Evolutionary conservation across 208 protist genomes (phyloP).

Genomic region (Herpetomonas tarakana): DNA sequence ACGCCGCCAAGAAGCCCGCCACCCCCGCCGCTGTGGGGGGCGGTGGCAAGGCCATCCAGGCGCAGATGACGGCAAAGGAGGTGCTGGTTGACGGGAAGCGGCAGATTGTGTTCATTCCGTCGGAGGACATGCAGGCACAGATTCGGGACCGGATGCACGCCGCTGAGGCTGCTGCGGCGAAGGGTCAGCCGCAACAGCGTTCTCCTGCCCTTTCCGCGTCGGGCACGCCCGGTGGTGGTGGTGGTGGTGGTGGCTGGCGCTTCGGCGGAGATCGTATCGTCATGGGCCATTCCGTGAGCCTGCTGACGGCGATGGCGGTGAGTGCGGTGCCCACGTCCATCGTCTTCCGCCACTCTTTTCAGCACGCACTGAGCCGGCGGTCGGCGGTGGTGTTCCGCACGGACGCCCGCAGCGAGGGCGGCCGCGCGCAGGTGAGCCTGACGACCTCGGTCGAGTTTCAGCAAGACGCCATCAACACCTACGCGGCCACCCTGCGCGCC

Average conservation of each 20-base stretch:
- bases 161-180: not conserved
- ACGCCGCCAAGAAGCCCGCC: not conserved
- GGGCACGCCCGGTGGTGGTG: not conserved
- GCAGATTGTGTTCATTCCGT: slow-evolving; percentile 58
- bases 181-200: not conserved
- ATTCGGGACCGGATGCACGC: slow-evolving; percentile 33
- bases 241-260: not conserved
- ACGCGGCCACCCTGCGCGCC: slow-evolving; percentile 29
- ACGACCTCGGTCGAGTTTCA: slow-evolving; percentile 32
- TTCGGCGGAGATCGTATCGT: not conserved
- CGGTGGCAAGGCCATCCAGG: slow-evolving; percentile 5
- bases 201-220: not conserved
- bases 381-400: slow-evolving; percentile 35
- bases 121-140: slow-evolving; percentile 33
- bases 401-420: slow-evolving; percentile 22
- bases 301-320: slow-evolving; percentile 23
- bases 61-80: slow-evolving; percentile 40
- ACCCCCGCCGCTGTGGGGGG: not conserved
- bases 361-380: slow-evolving; percentile 43
- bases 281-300: not conserved
- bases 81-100: slow-evolving; percentile 50
- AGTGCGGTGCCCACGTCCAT: slow-evolving; percentile 40
- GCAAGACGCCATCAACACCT: slow-evolving; percentile 33
- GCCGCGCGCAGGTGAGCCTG: slow-evolving; percentile 18
- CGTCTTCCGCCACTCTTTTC: slow-evolving; percentile 47